Base-by-base conservation (phyloP, 1,284 basidiomycete genomes). In the Chalciporus sp. region DNA sequence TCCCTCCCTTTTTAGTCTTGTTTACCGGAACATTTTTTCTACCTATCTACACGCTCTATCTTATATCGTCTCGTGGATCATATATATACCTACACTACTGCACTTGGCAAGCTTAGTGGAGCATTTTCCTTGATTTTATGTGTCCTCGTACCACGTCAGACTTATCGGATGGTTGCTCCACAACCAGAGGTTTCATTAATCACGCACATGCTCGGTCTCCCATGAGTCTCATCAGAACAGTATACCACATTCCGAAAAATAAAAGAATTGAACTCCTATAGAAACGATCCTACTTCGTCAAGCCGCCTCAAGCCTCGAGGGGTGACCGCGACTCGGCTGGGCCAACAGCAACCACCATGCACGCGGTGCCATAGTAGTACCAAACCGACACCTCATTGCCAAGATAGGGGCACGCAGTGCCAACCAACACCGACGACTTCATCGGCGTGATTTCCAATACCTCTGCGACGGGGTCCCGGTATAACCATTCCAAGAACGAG, bases 261-360 rank as follows among this genome's bases (percentile, higher is more conserved):
- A n/a, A n/a, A n/a, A n/a, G n/a, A n/a, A n/a, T n/a, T n/a, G n/a
- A n/a, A n/a, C n/a, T n/a, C n/a, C n/a, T n/a, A n/a, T n/a, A n/a
- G n/a, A n/a, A n/a, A n/a, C n/a, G n/a, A n/a, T n/a, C n/a, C n/a
- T n/a, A n/a, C 23, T 23, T 23, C 23, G 23, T 23, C 23, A 23
- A 23, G 23, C 23, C 23, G 23, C 28, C 11, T 29, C 28, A 29
- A 8, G 8, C 28, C 11, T 29, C 28, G 28, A 29, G 28, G 8
- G 28, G 28, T 14, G 33, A 7, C 16, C 27, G 42, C 27, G 16
- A 52, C 29, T 39, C 10, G 14, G 7, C 37, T 28, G 49, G 54
- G 7, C 45, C 11, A 44, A 48, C 31, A 14, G 37, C 19, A 31
- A 57, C 50, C 17, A 59, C 42, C 49, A 46, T 48, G 27, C 45